Evolutionary conservation across 768 basidiomycete genomes (phyloP).

Genomic region (Boletus rubropictus): DNA sequence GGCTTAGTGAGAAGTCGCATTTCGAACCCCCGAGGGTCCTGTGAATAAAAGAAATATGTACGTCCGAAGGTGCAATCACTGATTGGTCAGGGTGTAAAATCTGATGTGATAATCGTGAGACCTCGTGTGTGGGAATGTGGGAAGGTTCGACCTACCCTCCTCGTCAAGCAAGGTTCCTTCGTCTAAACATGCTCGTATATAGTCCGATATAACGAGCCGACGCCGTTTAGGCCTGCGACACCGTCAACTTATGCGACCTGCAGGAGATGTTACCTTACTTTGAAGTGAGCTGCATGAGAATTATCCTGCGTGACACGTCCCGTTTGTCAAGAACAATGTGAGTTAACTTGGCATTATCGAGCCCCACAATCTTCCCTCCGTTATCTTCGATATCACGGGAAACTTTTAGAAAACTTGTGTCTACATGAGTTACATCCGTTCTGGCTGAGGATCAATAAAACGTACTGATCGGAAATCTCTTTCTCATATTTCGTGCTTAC

Average conservation of each 20-base stretch:
- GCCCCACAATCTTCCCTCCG: slow-evolving; percentile 65
- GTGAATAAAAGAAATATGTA: not conserved
- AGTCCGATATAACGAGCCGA: slow-evolving; percentile 72
- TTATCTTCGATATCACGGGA: slow-evolving; percentile 51
- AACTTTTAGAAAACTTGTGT: slow-evolving; percentile 50
- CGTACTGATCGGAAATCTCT: slow-evolving; percentile 51
- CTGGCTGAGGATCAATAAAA: not conserved
- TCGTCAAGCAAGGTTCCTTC: slow-evolving; percentile 81
- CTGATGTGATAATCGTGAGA: slow-evolving; percentile 12
- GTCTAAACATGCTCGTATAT: slow-evolving; percentile 73
- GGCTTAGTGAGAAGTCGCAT: not conserved
- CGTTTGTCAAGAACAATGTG: slow-evolving; percentile 83
- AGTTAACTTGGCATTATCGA: slow-evolving; percentile 75
- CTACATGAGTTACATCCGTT: not conserved
- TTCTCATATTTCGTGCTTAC: slow-evolving; percentile 50
- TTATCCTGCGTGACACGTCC: slow-evolving; percentile 65
- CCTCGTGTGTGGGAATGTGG: not conserved
- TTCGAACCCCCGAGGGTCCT: not conserved
- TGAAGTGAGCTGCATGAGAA: slow-evolving; percentile 65
- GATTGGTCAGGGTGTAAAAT: slow-evolving; percentile 22
- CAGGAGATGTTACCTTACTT: slow-evolving; percentile 42
- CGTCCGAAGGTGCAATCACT: not conserved
- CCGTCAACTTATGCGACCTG: slow-evolving; percentile 7
- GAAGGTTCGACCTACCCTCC: slow-evolving; percentile 45
- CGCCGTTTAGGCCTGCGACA: slow-evolving; percentile 67